These are phyloP conservation scores for Coprinopsis marcescibilis DNA, from an alignment of 768 basidiomycete species.

Conservation along the genomic window DNA sequence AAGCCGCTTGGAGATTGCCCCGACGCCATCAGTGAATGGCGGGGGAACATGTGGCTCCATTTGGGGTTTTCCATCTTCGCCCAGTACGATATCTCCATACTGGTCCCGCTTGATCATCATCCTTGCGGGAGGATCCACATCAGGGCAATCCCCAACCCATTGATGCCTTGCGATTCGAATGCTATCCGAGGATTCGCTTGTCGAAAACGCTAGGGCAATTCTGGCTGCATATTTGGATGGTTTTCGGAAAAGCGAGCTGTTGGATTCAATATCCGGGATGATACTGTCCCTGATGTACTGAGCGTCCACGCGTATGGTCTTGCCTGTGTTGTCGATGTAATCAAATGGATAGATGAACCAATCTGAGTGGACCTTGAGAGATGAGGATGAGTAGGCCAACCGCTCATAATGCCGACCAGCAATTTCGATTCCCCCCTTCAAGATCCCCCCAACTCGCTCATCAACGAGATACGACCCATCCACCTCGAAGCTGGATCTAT, in stretches of 20 bases:
- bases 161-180: conserved; percentile 25
- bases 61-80: too few relatives aligned
- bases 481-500: conserved; percentile 60
- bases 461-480: conserved; percentile 51
- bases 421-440: conserved; percentile 62
- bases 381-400: conserved; percentile 75
- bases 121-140: not conserved
- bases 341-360: conserved; percentile 72
- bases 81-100: conserved; percentile 51
- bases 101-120: not conserved
- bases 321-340: conserved; percentile 23
- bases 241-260: conserved; percentile 35
- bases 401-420: conserved; percentile 73
- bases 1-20: conserved; percentile 63
- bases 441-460: conserved; percentile 48
- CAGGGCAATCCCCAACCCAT: not conserved
- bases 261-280: conserved; percentile 50
- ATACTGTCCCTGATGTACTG: conserved; percentile 54
- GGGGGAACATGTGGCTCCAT: conserved; percentile 54
- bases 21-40: conserved; percentile 74
- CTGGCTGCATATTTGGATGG: conserved; percentile 84
- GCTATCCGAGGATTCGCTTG: conserved; percentile 68
- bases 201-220: conserved; percentile 77
- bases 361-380: conserved; percentile 72
- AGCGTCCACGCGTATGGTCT: conserved; percentile 43